Evolutionary conservation across 164 flowering plant species (phyloP), one percentile per base, ranked within the genome.

Genomic region (Buxus sempervirens): DNA sequence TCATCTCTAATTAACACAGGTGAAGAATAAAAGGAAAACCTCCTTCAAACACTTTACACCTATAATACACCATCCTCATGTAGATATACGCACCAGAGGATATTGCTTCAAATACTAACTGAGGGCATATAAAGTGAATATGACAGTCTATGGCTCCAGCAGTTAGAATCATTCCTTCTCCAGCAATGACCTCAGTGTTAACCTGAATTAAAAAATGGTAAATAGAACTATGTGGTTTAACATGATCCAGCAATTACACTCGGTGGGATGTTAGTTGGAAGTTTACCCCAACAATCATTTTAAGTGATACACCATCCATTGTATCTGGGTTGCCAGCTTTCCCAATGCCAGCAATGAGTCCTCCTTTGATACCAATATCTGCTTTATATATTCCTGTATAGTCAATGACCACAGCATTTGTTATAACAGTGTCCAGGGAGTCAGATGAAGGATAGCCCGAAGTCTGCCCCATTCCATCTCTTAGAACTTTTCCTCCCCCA

Each of bases 81-180:
- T 67, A 60, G 65, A 62, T 70, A 67, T 70, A 32, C 88, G 82
- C 68, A 96, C 98, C 99, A 65, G 97, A 93, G 73, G 98, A 79
- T 72, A 96, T 88, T 54, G 98, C 96, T 77, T 88, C 97, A 69
- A 75, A 53, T 58, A 82, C 93, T 72, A 89, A 71, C 66, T 96
- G 98, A 60, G 99, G 99, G 73, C 99, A 96, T 68, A 96, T 93
- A 72, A 90, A 93, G 72, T 96, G 99, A 67, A 96, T 97, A 77
- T 96, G 98, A 77, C 98, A 89, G 72, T 96, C 99, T 71, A 96
- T 90, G 60, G 88, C 99, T 38, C 99, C 99, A 56, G 99, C 98
- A 58, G 98, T 96, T 61, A 93, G 76, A 54, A 96, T 88, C 88
- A 83, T 76, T 63, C 96, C 95, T 83, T 93, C 99, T 63, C 93